Base-by-base conservation (phyloP, 495 filamentous ascomycete species). In the Sphaerosporella brunnea region DNA sequence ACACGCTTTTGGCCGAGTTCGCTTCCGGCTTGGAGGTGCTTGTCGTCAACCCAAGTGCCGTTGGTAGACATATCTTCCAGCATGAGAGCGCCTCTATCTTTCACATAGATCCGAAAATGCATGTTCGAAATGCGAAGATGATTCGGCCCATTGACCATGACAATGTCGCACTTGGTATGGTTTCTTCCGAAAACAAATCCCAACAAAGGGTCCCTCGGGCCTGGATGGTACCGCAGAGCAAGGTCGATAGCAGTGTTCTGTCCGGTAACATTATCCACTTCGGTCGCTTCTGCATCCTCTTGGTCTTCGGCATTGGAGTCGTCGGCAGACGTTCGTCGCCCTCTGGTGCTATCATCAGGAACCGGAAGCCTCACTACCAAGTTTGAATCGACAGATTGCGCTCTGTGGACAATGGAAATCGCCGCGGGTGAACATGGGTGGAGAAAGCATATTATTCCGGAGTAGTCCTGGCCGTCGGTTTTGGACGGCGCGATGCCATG, bases 181-280 rank as follows among this genome's bases (percentile, higher is more conserved):
- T 88, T 84, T 35, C 90, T 76, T 19, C 90, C 90, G 62, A 97
- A 96, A 20, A 71, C 68, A 62, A 92, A 96, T 8, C 90, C 90
- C 34, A 70, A 56, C 0, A 55, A 35, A 2, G 77, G 71, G 47
- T 79, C 69, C 45, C 77, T 77, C 11, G 40, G 39, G 0, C 38
- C 40, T 16, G 40, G 25, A 0, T 24, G 4, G 26, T 45, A 26
- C 18, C 36, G 16, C 4, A 49, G 37, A 19, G 38, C 47, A 26
- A 43, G 47, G 23, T 49, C 43, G 13, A 46, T 46, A 3, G 43
- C 26, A n/a, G 43, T 46, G 28, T 7, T 16, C 28, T 30, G 4
- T 9, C 26, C 43, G 20, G 7, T 30, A n/a, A n/a, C n/a, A 20
- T 4, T 19, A 8, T 43, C 39, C 18, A 43, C 16, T 25, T 46